Conservation (phyloP, 805 yeast genomes). For the Yarrowia osloensis region DNA sequence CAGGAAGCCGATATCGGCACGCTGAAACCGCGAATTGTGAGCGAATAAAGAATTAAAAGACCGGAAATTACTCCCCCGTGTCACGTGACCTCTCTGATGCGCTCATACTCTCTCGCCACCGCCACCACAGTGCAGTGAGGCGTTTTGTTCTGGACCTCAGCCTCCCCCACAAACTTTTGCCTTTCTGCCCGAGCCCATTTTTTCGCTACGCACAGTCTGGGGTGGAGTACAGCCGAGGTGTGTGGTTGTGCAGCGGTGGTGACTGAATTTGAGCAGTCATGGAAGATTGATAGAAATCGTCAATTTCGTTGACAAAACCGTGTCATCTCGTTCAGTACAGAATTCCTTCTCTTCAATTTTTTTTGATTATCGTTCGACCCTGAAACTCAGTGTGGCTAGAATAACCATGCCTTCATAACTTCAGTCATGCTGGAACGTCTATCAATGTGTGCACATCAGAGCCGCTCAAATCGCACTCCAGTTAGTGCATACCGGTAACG, state of each 20-base stretch:
- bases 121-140: not conserved
- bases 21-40: too few species aligned
- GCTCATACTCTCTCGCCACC: not conserved
- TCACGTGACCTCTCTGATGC: not conserved
- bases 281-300: too few species aligned
- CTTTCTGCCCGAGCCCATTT: not conserved
- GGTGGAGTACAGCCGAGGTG: conserved; percentile 2
- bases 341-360: too few species aligned
- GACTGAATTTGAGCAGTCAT: too few species aligned
- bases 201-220: not conserved
- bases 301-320: too few species aligned
- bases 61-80: not conserved
- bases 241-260: not conserved
- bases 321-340: too few species aligned
- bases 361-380: not conserved
- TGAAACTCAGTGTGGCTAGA: not conserved
- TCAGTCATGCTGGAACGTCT: too few species aligned
- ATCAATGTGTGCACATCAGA: too few species aligned
- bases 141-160: not conserved
- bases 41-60: not conserved
- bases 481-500: not conserved
- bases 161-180: not conserved
- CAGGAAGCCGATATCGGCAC: conserved; percentile 17
- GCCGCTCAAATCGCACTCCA: too few species aligned
- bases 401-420: too few species aligned